Evolutionary conservation across 768 basidiomycete species (phyloP), one percentile per base, ranked within the genome.

Genomic region (Phaffia australis): DNA sequence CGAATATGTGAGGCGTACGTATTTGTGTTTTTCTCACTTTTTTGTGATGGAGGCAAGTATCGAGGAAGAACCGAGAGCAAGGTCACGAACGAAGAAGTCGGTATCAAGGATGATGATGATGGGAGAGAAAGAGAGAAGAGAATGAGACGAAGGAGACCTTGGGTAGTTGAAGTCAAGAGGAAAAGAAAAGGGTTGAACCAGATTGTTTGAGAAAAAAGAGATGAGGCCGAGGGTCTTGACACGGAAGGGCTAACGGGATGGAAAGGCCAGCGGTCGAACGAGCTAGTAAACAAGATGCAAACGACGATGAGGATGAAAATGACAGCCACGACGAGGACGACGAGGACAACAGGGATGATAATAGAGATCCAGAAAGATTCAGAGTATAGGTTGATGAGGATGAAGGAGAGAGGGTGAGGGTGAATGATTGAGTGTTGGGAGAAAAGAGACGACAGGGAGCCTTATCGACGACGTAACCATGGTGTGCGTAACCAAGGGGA

Each of bases 61-160:
- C 23, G 23, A 29, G 19, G 48, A 23, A 25, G 23, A 18, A 3
- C 48, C 48, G 21, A 50, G 46, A 16, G 47, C 19, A 16, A 9
- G 51, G 27, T 62, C 49, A 30, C 5, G 60, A 23, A 29, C 25
- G 11, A 51, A 25, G 14, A 32, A 47, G 23, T 35, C 18, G 59
- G 35, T 9, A n/a, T n/a, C 42, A 60, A 14, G 54, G 54, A 55
- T 55, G 54, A 23, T 55, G 54, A 55, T 55, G 54, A 29, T 23
- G 54, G n/a, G 56, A 9, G 60, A 3, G 29, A 15, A 46, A 59
- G 58, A 23, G 18, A 47, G 9, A 47, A 32, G 25, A 11, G 11
- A 9, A 11, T 9, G 23, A 23, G 55, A 56, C 21, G 25, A 27
- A 56, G 25, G 21, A 14, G 55, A 56, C 25, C 21, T 14, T 23